Percentiles rank a stretch among this genome's conserved stretches.
Conservation (phyloP, 2,329 filamentous ascomycete genomes). For the Bisporella sp. region DNA sequence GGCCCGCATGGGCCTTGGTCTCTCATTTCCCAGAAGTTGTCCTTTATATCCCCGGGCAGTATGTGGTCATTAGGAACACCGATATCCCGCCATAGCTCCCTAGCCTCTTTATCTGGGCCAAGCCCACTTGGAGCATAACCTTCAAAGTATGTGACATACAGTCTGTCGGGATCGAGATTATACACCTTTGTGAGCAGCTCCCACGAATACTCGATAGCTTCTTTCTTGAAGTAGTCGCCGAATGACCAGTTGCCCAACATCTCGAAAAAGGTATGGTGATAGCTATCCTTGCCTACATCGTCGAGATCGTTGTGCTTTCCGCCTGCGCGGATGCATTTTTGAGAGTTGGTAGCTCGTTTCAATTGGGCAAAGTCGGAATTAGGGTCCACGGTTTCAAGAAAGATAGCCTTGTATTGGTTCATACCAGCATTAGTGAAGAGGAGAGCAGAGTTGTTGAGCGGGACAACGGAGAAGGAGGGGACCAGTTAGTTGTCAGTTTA, state of each 20-base stretch:
- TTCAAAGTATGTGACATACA: slow-evolving; percentile 98
- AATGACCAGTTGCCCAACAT: slow-evolving; percentile 99
- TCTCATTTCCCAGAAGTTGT: slow-evolving; percentile 99
- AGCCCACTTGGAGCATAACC: slow-evolving; percentile 69
- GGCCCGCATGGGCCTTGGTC: slow-evolving; percentile 96
- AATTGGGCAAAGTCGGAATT: slow-evolving; percentile 80
- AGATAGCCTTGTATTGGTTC: slow-evolving; percentile 99
- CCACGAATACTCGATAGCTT: slow-evolving; percentile 87
- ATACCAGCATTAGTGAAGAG: slow-evolving; percentile 99
- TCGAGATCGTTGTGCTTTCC: slow-evolving; percentile 98
- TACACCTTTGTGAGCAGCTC: slow-evolving; percentile 90
- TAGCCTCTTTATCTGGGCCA: slow-evolving; percentile 86
- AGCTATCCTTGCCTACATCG: slow-evolving; percentile 98
- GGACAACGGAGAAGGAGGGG: slow-evolving; percentile 92
- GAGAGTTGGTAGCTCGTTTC: slow-evolving; percentile 89
- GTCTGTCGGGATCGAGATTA: slow-evolving; percentile 69
- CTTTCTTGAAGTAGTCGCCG: slow-evolving; percentile 98
- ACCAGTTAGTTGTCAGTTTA: slow-evolving; percentile 45
- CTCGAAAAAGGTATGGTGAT: slow-evolving; percentile 99
- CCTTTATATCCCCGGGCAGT: slow-evolving; percentile 92
- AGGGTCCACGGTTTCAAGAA: slow-evolving; percentile 86
- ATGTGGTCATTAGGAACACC: slow-evolving; percentile 92
- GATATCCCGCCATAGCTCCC: slow-evolving; percentile 75
- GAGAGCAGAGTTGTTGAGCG: slow-evolving; percentile 90
- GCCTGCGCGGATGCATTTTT: slow-evolving; percentile 96